Percentiles rank a stretch among this genome's conserved stretches.
Conservation (phyloP, 352 stramenopile genomes). For the Globisporangium spinosum region DNA sequence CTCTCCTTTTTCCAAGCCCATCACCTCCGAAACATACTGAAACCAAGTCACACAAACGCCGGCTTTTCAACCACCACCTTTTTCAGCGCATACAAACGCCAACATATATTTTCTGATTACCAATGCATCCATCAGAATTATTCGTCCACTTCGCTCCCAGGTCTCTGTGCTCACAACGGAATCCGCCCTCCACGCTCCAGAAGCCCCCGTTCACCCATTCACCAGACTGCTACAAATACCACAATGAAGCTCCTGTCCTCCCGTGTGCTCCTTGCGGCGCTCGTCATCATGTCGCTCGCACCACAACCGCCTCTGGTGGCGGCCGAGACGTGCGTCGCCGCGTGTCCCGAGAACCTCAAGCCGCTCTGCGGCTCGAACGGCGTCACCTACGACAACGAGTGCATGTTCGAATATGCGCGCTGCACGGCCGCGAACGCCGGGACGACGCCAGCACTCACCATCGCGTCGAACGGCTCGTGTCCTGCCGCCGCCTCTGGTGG, state of each 20-base stretch:
- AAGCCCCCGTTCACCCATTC: not conserved
- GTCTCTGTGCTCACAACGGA: not conserved
- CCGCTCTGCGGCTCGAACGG: constrained; percentile 5
- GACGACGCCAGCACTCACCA: too few species aligned
- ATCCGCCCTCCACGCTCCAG: not conserved
- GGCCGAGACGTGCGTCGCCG: constrained; percentile 1
- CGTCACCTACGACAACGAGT: not conserved
- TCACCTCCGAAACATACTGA: too few species aligned
- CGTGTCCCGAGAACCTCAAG: constrained; percentile 9
- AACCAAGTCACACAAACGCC: too few species aligned
- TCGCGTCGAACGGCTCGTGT: too few species aligned
- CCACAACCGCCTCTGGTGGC: not conserved
- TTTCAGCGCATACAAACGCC: not conserved
- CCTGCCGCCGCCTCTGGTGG: too few species aligned
- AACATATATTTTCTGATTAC: not conserved
- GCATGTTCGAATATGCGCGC: not conserved
- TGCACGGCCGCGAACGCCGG: too few species aligned
- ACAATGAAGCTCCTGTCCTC: constrained; percentile 4
- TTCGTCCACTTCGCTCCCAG: too few species aligned
- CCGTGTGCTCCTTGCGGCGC: not conserved
- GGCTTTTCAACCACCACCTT: too few species aligned
- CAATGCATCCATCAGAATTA: not conserved
- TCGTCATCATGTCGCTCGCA: not conserved
- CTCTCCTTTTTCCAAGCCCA: too few species aligned
- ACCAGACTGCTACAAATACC: too few species aligned